Conservation (phyloP, 768 basidiomycete species). For the Collybia nuda region DNA sequence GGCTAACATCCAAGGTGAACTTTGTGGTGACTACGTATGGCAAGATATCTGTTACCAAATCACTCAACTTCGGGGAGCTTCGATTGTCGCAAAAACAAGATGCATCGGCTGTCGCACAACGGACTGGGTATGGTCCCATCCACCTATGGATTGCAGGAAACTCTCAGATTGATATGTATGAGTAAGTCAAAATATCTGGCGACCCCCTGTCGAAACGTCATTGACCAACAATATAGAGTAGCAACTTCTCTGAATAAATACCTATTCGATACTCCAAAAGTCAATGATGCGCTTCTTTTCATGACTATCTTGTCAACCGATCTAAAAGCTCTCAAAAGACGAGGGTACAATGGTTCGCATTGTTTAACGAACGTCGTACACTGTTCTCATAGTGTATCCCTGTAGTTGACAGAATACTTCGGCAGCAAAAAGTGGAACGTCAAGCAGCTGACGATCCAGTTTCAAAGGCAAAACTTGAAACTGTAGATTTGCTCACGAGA, state of each 20-base stretch:
- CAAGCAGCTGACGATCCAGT: conserved; percentile 54
- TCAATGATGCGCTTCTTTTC: conserved; percentile 86
- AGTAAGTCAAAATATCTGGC: conserved; percentile 52
- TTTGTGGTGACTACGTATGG: conserved; percentile 71
- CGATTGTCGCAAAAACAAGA: conserved; percentile 58
- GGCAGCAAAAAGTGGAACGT: conserved; percentile 73
- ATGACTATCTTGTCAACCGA: conserved; percentile 95
- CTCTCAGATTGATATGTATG: conserved; percentile 84
- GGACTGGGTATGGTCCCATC: conserved; percentile 54
- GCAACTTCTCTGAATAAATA: conserved; percentile 80
- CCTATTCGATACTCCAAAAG: conserved; percentile 74
- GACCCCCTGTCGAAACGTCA: conserved; percentile 1
- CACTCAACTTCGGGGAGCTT: conserved; percentile 51
- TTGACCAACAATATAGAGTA: conserved; percentile 50
- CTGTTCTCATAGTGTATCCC: background rate
- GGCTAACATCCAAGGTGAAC: conserved; percentile 63
- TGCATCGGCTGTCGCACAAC: conserved; percentile 70
- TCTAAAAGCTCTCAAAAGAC: conserved; percentile 71
- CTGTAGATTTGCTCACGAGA: conserved; percentile 25
- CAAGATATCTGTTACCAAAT: conserved; percentile 62
- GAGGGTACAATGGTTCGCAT: conserved; percentile 78
- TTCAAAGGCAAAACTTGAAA: conserved; percentile 36
- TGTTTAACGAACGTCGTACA: too few relatives aligned
- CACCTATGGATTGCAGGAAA: conserved; percentile 78
- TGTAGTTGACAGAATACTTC: conserved; percentile 86